Base-by-base conservation (phyloP, 371 early-diverging fungal genomes). In the Umbelopsis sp. region DNA sequence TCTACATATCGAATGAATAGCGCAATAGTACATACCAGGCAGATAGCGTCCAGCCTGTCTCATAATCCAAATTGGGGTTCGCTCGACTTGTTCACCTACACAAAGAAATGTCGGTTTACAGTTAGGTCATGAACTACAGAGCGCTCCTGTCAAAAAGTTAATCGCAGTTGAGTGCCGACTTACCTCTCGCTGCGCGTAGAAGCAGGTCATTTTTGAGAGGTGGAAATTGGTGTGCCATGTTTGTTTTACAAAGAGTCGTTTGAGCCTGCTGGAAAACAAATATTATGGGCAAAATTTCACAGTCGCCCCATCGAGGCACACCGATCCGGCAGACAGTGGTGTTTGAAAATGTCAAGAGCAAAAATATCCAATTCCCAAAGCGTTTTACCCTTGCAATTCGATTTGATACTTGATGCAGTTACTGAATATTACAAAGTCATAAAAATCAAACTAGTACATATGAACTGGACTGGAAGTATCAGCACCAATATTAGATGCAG, bases 1-100 rank as follows among this genome's bases (percentile, higher is more conserved):
- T 20, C 22, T 16, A 4, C 38, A 20, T 1, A 18, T 35, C 0
- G 2, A 18, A 16, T 35, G 14, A 12, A 29, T n/a, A 57, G 35
- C 9, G 29, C 6, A 24, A 12, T 9, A 0, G 20, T 37, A 37
- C 57, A 72, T 86, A 94, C 94, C 96, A 50, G 99, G 98, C 74
- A 99, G 82, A 75, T 98, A 98, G 35, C 99, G 89, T 29, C 99
- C 99, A 8, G 99, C 99, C 82, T 99, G 98, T 69, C 99, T 90
- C 97, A 97, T 97, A 76, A 97, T 93, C 99, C 99, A 99, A 16
- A 97, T 93, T 9, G 99, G 99, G 0, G 89, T 88, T 38, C 95
- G 91, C 76, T 97, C 97, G 5, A 93, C 91, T 71, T 80, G 76
- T 74, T 97, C 93, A 29, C 96, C 86, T 86, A 41, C 52, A 35